Percentiles rank a stretch among this genome's conserved stretches.
These are phyloP conservation scores for Penicillium psychrosexuale DNA, from an alignment of 2,329 filamentous ascomycete species.

Conservation along the genomic window DNA sequence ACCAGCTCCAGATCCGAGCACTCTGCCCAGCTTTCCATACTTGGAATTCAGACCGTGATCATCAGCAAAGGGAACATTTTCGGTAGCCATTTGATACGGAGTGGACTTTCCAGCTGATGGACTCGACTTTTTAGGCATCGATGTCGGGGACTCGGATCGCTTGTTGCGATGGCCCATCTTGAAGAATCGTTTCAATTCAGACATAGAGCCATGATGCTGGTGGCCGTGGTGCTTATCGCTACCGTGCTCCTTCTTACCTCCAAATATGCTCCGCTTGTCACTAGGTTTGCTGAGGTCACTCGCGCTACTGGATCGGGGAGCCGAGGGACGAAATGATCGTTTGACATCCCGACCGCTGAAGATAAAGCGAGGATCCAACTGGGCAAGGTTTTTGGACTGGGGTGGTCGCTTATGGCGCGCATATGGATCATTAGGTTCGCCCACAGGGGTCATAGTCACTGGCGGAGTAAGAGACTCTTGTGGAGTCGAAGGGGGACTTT, in stretches of 20 bases:
- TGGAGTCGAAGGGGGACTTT: slow-evolving; percentile 61
- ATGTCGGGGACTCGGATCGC: slow-evolving; percentile 59
- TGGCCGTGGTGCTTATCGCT: slow-evolving; percentile 48
- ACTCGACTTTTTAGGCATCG: slow-evolving; percentile 55
- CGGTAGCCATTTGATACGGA: slow-evolving; percentile 50
- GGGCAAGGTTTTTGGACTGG: slow-evolving; percentile 61
- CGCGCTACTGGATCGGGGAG: slow-evolving; percentile 49
- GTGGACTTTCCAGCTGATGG: slow-evolving; percentile 54
- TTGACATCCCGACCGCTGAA: slow-evolving; percentile 74
- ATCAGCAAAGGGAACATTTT: slow-evolving; percentile 78
- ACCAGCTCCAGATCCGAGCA: slow-evolving; percentile 88
- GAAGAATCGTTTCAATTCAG: slow-evolving; percentile 95
- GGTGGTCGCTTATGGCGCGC: slow-evolving; percentile 75
- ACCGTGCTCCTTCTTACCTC: slow-evolving; percentile 53
- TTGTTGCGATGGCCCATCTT: slow-evolving; percentile 68
- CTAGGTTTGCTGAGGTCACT: slow-evolving; percentile 41
- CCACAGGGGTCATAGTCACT: slow-evolving; percentile 73
- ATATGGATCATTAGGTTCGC: slow-evolving; percentile 81
- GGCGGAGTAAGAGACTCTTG: slow-evolving; percentile 55
- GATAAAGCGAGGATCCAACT: slow-evolving; percentile 77
- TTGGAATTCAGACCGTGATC: slow-evolving; percentile 87
- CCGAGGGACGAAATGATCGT: slow-evolving; percentile 45
- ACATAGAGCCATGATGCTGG: slow-evolving; percentile 74
- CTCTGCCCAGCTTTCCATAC: slow-evolving; percentile 93
- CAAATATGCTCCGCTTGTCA: slow-evolving; percentile 55